Percentiles rank a stretch among this genome's conserved stretches.
phyloP scores from a whole-genome alignment of 2,329 filamentous ascomycete genomes.

The Exserohilum rostratum region DNA sequence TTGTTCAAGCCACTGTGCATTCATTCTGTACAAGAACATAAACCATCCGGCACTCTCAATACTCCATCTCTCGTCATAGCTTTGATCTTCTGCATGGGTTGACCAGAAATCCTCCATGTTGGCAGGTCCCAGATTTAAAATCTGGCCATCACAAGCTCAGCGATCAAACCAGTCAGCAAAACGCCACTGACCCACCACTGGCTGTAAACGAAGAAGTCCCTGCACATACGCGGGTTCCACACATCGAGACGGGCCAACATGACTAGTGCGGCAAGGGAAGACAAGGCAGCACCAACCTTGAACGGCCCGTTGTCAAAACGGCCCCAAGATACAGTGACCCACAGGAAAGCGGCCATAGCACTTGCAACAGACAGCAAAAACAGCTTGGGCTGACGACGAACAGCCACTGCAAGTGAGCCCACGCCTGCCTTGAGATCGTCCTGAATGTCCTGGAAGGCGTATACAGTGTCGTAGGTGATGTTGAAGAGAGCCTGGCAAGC shows the following conservation, averaged over 20 bases:
- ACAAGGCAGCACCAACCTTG: neutral
- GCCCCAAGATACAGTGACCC: conserved; percentile 6
- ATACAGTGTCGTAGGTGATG: conserved; percentile 44
- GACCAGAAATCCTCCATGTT: neutral
- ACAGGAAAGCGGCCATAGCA: conserved; percentile 9
- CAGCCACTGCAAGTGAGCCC: conserved; percentile 23
- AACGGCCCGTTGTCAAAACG: neutral
- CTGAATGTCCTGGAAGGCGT: conserved; percentile 45
- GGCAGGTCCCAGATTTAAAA: neutral
- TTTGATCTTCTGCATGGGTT: neutral
- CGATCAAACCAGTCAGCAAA: conserved; percentile 1
- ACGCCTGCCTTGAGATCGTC: conserved; percentile 48
- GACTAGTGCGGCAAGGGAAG: neutral
- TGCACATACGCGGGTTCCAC: neutral
- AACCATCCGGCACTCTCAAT: neutral
- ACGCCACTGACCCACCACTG: conserved; percentile 12
- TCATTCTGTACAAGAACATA: neutral
- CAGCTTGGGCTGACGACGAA: conserved; percentile 1
- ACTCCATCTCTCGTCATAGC: neutral
- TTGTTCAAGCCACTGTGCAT: no score
- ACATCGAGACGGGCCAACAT: conserved; percentile 3
- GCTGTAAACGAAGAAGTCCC: conserved; percentile 5
- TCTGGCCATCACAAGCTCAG: conserved; percentile 3
- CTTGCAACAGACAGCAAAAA: conserved; percentile 7
- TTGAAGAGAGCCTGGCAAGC: conserved; percentile 6